Evolutionary conservation across 164 flowering plant genomes (phyloP).

Genomic region (Buxus sempervirens): DNA sequence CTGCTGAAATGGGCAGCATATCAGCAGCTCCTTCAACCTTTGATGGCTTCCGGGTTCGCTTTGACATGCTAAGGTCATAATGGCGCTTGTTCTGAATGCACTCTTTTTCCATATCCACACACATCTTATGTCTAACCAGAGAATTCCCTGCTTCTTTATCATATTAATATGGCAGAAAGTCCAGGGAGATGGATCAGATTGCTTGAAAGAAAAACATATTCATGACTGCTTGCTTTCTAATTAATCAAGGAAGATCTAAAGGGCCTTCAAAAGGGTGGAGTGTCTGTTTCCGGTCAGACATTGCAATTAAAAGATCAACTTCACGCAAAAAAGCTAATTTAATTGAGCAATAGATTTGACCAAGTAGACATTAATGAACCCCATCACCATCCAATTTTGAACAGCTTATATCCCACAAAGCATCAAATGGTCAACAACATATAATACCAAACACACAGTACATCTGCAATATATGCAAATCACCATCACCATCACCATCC

Average conservation of each 20-base stretch:
- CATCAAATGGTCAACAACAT: background rate
- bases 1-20: background rate
- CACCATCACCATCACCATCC: background rate
- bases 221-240: constrained; percentile 14
- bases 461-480: background rate
- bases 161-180: background rate
- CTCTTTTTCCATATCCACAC: constrained; percentile 32
- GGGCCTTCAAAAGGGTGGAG: constrained; percentile 12
- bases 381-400: background rate
- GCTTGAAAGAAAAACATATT: constrained; percentile 5
- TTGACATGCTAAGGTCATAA: constrained; percentile 49
- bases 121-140: background rate
- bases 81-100: constrained; percentile 18
- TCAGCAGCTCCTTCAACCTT: constrained; percentile 13
- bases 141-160: background rate
- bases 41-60: constrained; percentile 43
- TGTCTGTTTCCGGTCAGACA: constrained; percentile 13
- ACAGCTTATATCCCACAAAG: background rate
- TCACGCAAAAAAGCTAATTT: background rate
- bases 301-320: constrained; percentile 11
- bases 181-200: background rate
- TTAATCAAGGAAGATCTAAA: constrained; percentile 5
- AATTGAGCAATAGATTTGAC: constrained; percentile 4
- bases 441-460: background rate
- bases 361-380: background rate